Evolutionary conservation across 1,284 basidiomycete genomes (phyloP), one percentile per base, ranked within the genome.

Genomic region (Trametes hirsuta): DNA sequence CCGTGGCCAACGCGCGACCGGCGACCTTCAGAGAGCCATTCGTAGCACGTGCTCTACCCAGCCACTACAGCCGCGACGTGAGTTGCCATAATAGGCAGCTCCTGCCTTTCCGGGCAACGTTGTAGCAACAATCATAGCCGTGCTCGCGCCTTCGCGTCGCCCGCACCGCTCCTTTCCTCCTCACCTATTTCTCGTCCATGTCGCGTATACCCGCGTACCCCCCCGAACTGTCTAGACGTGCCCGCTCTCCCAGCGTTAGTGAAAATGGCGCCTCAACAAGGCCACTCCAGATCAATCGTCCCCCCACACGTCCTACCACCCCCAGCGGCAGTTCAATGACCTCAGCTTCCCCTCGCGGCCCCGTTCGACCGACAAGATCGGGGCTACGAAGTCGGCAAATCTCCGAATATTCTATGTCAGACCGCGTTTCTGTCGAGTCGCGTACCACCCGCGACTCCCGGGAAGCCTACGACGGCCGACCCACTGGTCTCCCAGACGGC

Each of bases 171-270:
- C 18, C 9, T 41, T 35, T 12, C 18, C 55, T 47, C 45, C 52
- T 30, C 41, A n/a, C 36, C 39, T 21, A 11, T 15, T 40, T 18
- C n/a, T 40, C 14, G 35, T 34, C 60, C n/a, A 87, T 87, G 84
- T 86, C 84, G 70, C 80, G 83, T 66, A 77, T 78, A 59, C 80
- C 84, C 53, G 53, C 57, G n/a, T 83, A 82, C 66, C 79, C 83
- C 2, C 40, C 61, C 14, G 62, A 66, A 59, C 75, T 58, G 42
- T 53, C 65, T 15, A 63, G 71, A 47, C 70, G 74, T 49, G 55
- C 68, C 15, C 41, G 66, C 51, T 58, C 68, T 48, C 57, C 72
- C 47, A 63, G 65, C 40, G 58, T 58, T 24, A 68, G 58, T 58
- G 68, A 69, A 12, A 68, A 70, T 65, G 70, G 68, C 41, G 49